Base-by-base conservation (phyloP, 495 filamentous ascomycete genomes). In the Achaetomiella virescens region DNA sequence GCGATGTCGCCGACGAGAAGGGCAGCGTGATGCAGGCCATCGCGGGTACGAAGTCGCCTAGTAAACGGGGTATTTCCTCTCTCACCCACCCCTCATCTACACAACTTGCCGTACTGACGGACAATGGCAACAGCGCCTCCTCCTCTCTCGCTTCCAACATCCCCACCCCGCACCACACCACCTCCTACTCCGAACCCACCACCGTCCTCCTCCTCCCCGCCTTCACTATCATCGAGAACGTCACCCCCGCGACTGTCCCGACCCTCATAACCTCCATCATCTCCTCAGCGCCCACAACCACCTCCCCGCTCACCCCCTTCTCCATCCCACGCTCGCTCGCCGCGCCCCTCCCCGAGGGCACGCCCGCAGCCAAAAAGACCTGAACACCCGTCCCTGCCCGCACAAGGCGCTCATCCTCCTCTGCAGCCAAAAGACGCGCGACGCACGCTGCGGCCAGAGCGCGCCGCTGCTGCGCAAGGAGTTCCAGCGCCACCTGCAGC, bases 21-120 rank as follows among this genome's bases (percentile, higher is more conserved):
- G 95, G 91, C 1, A 96, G 90, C 65, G 81, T 98, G 25, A 97
- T 98, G 93, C 84, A 95, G 73, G 95, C 91, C 8, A 82, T 97
- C 65, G 83, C 78, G 7, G 71, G 72, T 10, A 72, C 84, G 25
- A 80, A 82, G 62, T 63, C 52, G 48, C 85, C 87, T 0, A 78
- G n/a, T 66, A 50, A 95, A 92, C 66, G 91, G 91, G 61, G 88
- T 93, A 77, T 61, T 81, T 55, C 36, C 29, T 33, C 1, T n/a
- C 15, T 22, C 18, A 12, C 42, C 8, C 33, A 40, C 10, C 14
- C 8, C 15, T 17, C 25, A 20, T 33, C n/a, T 33, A 38, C n/a
- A 36, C 9, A 7, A 6, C 1, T 27, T 11, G 47, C 6, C 49
- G 1, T 15, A 22, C 18, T 12, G 37, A n/a, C n/a, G n/a, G n/a